A percentile compares a stretch with the other conserved stretches of the same genome.
Evolutionary conservation across 148 eudicot species (phyloP).

Genomic region (Rhododendron ovatum): DNA sequence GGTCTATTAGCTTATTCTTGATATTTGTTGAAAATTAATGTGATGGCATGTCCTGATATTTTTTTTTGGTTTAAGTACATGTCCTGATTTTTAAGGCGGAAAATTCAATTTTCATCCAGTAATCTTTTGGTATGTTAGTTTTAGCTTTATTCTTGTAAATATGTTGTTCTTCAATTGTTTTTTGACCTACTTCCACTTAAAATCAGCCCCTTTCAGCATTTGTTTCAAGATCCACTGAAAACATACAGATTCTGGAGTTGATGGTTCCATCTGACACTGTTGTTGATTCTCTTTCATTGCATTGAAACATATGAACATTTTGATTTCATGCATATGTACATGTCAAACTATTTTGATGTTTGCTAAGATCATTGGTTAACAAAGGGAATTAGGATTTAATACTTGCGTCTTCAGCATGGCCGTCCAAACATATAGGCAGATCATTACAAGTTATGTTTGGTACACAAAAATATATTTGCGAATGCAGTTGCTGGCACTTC

Average conservation of each 20-base stretch:
- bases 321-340: background rate
- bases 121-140: background rate
- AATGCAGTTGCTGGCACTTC: too few relatives aligned
- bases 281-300: background rate
- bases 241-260: background rate
- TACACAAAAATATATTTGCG: too few relatives aligned
- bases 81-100: background rate
- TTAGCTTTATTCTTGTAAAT: background rate
- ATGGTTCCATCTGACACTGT: background rate
- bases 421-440: background rate
- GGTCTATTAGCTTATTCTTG: background rate
- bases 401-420: background rate
- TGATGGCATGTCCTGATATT: background rate
- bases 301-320: background rate
- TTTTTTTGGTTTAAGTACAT: background rate
- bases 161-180: background rate
- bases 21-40: background rate
- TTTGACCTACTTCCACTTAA: background rate
- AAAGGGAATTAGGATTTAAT: background rate
- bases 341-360: background rate
- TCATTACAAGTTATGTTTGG: background rate
- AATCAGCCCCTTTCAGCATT: background rate
- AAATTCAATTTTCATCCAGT: background rate
- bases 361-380: background rate
- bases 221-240: background rate